Base-by-base conservation (phyloP, 176 grass and related monocot species). In the Pontederia paniculata region DNA sequence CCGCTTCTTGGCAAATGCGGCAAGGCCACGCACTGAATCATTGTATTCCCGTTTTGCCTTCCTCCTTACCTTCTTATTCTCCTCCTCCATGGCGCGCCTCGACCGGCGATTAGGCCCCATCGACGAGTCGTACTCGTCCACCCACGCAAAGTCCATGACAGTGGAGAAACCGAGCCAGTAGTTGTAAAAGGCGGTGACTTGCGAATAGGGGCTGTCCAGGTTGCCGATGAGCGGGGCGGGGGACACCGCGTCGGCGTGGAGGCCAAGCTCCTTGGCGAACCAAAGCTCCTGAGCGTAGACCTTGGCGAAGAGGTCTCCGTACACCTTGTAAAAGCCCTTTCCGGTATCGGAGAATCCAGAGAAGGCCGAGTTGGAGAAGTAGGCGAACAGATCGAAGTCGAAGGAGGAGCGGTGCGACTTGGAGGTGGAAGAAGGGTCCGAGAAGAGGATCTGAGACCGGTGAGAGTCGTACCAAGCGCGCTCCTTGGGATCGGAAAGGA, bases 381-480 rank as follows among this genome's bases (percentile, higher is more conserved):
- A 89, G 43, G 78, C 58, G 59, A 87, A 96, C 12, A 96, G 79
- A 73, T 96, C 77, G 10, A 88, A 59, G 45, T 86, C 80, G 21
- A 70, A 71, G 50, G 82, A 77, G 3, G 65, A 59, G 11, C 45
- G 23, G 46, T 60, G 69, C 45, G 65, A 62, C 47, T 71, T 71
- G 49, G 78, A 64, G 62, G 79, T 54, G 47, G 61, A 21, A 37
- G 23, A 28, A 58, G 66, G 12, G 55, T 83, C 73, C 58, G 91
- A 70, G 73, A 89, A 89, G 63, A 87, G 85, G 76, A 96, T 96
- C 76, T 89, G 91, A 47, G 85, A 89, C 25, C 91, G 86, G 65
- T 96, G 91, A 17, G 91, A 89, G 48, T 96, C 86, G 77, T 96
- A 96, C 73, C 89, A 89, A 65, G 79, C 63, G 56, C 91, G 86